phyloP scores from a whole-genome alignment of 2,329 filamentous ascomycete genomes.

The Parasarocladium wereldwijsianum region DNA sequence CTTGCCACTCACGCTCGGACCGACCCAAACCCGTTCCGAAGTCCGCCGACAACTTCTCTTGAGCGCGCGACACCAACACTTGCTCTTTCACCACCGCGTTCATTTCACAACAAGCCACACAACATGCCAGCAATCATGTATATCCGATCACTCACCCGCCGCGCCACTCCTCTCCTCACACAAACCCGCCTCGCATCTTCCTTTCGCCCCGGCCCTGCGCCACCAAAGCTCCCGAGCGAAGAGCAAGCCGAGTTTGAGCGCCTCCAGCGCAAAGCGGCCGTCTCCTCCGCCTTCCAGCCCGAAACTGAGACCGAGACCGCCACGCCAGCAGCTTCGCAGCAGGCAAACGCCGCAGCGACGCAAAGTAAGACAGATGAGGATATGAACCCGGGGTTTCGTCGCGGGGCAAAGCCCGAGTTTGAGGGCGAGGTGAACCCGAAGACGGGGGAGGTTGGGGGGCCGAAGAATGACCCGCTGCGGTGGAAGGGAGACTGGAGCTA shows the following conservation, averaged over 20 bases:
- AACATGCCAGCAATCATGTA: constrained; percentile 2
- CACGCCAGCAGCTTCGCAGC: constrained; percentile 8
- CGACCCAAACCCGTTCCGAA: no score
- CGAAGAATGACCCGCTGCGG: constrained; percentile 88
- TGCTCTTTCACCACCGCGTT: no score
- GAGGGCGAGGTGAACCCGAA: constrained; percentile 82
- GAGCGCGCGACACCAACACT: no score
- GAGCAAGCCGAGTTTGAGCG: constrained; percentile 85
- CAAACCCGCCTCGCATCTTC: constrained; percentile 14
- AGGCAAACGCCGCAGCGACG: constrained; percentile 8
- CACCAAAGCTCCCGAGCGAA: constrained; percentile 73
- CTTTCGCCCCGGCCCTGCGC: constrained; percentile 47
- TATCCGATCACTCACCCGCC: constrained; percentile 7
- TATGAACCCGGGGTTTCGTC: constrained; percentile 45
- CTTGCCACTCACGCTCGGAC: no score
- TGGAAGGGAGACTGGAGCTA: constrained; percentile 89
- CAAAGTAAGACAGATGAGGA: constrained; percentile 19
- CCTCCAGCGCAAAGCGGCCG: constrained; percentile 52
- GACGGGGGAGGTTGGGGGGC: constrained; percentile 90
- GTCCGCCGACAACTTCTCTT: no score
- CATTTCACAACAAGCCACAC: no score
- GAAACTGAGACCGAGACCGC: constrained; percentile 11
- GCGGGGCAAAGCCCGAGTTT: constrained; percentile 80
- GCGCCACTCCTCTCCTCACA: constrained; percentile 6
- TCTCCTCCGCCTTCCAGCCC: constrained; percentile 26